Conservation (phyloP, 2,329 filamentous ascomycete species). For the Claviceps humidiphila region DNA sequence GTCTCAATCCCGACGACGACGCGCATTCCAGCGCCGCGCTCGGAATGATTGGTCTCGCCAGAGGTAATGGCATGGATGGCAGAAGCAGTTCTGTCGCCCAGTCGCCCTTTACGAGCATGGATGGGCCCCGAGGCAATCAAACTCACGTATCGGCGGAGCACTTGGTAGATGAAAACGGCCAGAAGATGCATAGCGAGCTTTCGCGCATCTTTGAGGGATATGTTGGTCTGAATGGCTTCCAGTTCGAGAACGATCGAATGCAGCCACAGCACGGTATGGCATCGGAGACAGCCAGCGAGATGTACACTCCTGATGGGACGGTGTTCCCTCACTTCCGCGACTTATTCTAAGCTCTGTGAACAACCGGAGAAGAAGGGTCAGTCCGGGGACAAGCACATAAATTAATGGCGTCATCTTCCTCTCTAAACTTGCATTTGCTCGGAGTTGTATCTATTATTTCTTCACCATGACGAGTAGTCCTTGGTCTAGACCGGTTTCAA, state of each 20-base stretch:
- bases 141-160: neutral
- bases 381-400: neutral
- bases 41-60: slow-evolving; percentile 42
- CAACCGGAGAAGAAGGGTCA: neutral
- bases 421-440: neutral
- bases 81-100: slow-evolving; percentile 10
- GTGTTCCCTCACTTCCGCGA: slow-evolving; percentile 25
- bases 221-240: slow-evolving; percentile 22
- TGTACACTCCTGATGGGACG: slow-evolving; percentile 17
- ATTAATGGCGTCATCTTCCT: neutral
- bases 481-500: too few relatives aligned
- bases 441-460: too few relatives aligned
- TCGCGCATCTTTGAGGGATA: slow-evolving; percentile 31
- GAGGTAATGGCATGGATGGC: slow-evolving; percentile 19
- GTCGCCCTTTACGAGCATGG: slow-evolving; percentile 16
- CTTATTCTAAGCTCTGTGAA: slow-evolving; percentile 18
- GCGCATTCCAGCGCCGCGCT: slow-evolving; percentile 38
- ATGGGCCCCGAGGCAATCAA: slow-evolving; percentile 10
- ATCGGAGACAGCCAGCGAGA: slow-evolving; percentile 8
- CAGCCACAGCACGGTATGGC: slow-evolving; percentile 12
- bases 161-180: slow-evolving; percentile 28
- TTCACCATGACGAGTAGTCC: too few relatives aligned
- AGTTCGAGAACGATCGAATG: slow-evolving; percentile 14
- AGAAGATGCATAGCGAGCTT: slow-evolving; percentile 40
- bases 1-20: slow-evolving; percentile 37